Base-by-base conservation (phyloP, 1,139 yeast genomes). In the Groenewaldozyma sp. region DNA sequence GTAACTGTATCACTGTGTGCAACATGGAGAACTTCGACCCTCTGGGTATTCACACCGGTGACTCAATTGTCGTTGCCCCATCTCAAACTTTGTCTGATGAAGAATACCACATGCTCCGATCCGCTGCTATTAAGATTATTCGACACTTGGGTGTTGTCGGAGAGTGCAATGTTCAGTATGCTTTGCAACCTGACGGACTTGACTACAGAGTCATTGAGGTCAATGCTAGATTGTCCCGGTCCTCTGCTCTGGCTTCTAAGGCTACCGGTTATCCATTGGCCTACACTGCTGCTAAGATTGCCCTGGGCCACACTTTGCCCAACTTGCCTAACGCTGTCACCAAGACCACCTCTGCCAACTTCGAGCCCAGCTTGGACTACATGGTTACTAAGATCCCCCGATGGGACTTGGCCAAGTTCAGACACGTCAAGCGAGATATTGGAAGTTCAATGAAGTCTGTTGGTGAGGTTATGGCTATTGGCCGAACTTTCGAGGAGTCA, bases 11-110 rank as follows among this genome's bases (percentile, higher is more conserved):
- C 59, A 91, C 98, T 36, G 98, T 91, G 38, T 91, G 98, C 73
- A 91, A 91, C 67, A 91, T 91, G 98, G 98, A 91, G 68, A 91
- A 91, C 68, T 91, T 91, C 54, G 98, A 91, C 64, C 98, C 98
- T 35, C 75, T 91, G 56, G 98, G 98, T 54, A 81, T 93, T 54
- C 98, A 91, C 66, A 91, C 98, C 45, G 98, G 98, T 70, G 98
- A 91, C 64, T 91, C 98, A 35, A 91, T 91, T 58, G 98, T 91
- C 41, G 96, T 91, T 57, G 98, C 98, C 42, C 98, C 98, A 39
- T 87, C 97, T 32, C 98, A 91, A 67, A 91, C 98, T 34, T 70
- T 91, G 53, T 82, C 95, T 36, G 98, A 91, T 62, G 94, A 88
- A 62, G 98, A 91, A 62, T 91, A 86, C 65, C 95, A 91, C 66